phyloP scores from a whole-genome alignment of 257 asterid genomes.

The Nicotiana tabacum region DNA sequence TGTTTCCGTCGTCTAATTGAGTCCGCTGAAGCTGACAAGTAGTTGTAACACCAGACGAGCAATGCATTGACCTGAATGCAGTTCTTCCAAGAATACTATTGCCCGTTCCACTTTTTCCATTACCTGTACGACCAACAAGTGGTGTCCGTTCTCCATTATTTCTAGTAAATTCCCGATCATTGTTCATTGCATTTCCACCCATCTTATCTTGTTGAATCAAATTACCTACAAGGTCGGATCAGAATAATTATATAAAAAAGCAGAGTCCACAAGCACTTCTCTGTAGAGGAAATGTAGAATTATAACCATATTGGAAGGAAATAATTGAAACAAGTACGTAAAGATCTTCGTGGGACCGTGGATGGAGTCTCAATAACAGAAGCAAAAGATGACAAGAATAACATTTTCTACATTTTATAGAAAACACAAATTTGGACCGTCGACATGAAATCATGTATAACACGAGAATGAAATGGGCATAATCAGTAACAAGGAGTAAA shows the following conservation, averaged over 20 bases:
- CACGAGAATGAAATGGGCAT: too few species aligned
- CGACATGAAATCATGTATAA: too few species aligned
- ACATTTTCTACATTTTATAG: too few species aligned
- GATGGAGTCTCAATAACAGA: too few species aligned
- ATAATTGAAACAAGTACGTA: too few species aligned
- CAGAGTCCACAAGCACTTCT: background rate
- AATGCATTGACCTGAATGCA: conserved; percentile 57
- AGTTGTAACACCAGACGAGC: conserved; percentile 73
- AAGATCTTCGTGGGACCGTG: too few species aligned
- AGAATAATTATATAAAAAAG: background rate
- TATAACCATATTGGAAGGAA: too few species aligned
- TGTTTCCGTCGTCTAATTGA: conserved; percentile 43
- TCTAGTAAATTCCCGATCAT: conserved; percentile 58
- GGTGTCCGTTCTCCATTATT: conserved; percentile 41
- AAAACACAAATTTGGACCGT: too few species aligned
- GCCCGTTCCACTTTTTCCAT: conserved; percentile 88
- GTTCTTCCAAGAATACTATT: conserved; percentile 56
- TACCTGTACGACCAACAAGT: conserved; percentile 83
- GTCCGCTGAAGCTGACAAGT: conserved; percentile 62
- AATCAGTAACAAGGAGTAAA: too few species aligned
- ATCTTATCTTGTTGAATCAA: conserved; percentile 13
- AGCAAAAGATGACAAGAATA: too few species aligned
- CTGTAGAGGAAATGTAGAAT: too few species aligned
- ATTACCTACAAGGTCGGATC: background rate
- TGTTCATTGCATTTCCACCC: conserved; percentile 59